Evolutionary conservation across 306 rosid genomes (phyloP), one percentile per base, ranked within the genome.

Genomic region (Quercus agrifolia): DNA sequence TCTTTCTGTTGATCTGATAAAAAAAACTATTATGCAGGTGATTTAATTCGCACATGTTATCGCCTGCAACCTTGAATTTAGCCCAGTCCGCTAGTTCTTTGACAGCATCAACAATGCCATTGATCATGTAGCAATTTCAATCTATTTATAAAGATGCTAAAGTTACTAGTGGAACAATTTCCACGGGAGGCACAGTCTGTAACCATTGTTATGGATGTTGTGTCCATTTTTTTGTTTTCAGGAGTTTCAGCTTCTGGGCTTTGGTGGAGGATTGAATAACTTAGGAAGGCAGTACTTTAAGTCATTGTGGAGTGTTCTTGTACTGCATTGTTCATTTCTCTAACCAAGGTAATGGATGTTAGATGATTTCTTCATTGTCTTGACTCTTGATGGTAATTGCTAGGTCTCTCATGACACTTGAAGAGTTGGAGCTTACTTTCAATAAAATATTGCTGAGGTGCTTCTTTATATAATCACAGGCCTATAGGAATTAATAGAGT

Each of bases 111-210:
- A 90, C 97, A 62, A 91, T 83, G 75, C 52, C 87, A 84, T 95
- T 87, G 21, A 93, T 88, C 68, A 83, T 0, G 85, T 51, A 14
- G 85, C 78, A 23, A 85, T 91, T 81, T 93, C 96, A 49, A 58
- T 79, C 35, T 91, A 77, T 81, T 93, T 91, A 77, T 81, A 95
- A 77, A 38, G 99, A 91, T 58, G 85, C 75, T 62, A 84, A 77
- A 11, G 96, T 90, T 2, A 86, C 89, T 56, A 90, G 87, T 76
- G 90, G 94, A 80, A 95, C 44, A 12, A 89, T 73, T 54, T 90
- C 89, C 88, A 89, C 75, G 4, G 91, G 80, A 81, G 85, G 73
- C 52, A 76, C 14, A 35, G 41, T 5, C 41, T 31, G 71, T 25
- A 18, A 18, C 19, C 57, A 56, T 23, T 51, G 13, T 35, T 44